Conservation (phyloP, 2,329 filamentous ascomycete species). For the Colletotrichum sojae region DNA sequence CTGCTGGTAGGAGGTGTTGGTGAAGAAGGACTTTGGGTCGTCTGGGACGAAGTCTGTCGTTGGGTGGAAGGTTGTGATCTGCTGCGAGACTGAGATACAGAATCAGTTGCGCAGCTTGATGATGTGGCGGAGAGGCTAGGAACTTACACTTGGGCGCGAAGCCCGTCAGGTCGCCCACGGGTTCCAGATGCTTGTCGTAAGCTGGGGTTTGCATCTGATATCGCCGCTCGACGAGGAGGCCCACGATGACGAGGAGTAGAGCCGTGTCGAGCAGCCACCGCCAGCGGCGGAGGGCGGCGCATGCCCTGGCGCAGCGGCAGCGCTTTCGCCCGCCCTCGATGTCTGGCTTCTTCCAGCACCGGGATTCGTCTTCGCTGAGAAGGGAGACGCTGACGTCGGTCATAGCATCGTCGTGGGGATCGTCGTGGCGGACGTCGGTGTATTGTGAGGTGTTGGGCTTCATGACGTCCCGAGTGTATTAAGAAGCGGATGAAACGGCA, state of each 20-base stretch:
- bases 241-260: slow-evolving; percentile 52
- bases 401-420: slow-evolving; percentile 23
- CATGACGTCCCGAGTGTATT: slow-evolving; percentile 3
- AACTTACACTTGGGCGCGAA: slow-evolving; percentile 55
- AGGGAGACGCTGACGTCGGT: slow-evolving; percentile 36
- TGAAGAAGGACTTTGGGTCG: slow-evolving; percentile 57
- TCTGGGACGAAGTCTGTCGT: slow-evolving; percentile 55
- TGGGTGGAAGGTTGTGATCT: slow-evolving; percentile 55
- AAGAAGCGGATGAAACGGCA: too few species aligned
- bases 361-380: slow-evolving; percentile 25
- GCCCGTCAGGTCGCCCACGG: slow-evolving; percentile 55
- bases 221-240: slow-evolving; percentile 51
- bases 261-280: slow-evolving; percentile 52
- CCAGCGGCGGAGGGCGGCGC: slow-evolving; percentile 24
- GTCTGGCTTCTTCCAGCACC: slow-evolving; percentile 25
- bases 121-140: background rate
- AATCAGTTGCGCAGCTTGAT: background rate
- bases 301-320: slow-evolving; percentile 9
- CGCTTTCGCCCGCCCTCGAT: slow-evolving; percentile 13
- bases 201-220: slow-evolving; percentile 25
- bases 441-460: slow-evolving; percentile 9
- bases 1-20: slow-evolving; percentile 46
- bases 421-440: slow-evolving; percentile 19
- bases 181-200: slow-evolving; percentile 47
- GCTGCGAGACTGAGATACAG: slow-evolving; percentile 51